A percentile compares a stretch with the other conserved stretches of the same genome.
These are phyloP conservation scores for Calonectria ilicicola DNA, from an alignment of 2,329 filamentous ascomycete species.

Conservation along the genomic window DNA sequence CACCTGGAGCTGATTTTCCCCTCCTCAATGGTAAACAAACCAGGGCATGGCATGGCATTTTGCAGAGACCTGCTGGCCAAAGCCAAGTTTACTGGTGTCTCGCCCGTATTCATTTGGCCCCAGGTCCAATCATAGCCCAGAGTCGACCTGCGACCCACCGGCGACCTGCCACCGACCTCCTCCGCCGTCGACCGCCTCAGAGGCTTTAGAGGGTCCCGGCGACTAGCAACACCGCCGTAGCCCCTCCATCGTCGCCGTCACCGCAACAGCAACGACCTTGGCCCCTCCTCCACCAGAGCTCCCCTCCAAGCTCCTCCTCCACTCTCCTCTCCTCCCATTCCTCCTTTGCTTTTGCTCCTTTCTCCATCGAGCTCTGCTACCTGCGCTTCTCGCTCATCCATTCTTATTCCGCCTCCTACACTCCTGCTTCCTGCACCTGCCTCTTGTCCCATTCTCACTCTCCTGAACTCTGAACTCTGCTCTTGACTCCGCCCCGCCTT, in stretches of 20 bases:
- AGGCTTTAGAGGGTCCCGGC: conserved; percentile 11
- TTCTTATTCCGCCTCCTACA: not conserved
- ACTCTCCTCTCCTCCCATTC: conserved; percentile 25
- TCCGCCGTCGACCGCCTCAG: conserved; percentile 16
- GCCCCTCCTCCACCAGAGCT: conserved; percentile 37
- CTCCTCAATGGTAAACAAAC: conserved; percentile 17
- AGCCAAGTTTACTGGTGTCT: conserved; percentile 6
- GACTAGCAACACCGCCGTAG: conserved; percentile 38
- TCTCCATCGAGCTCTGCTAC: not conserved
- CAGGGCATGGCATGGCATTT: conserved; percentile 17
- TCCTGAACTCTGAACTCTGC: conserved; percentile 23
- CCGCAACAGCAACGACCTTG: conserved; percentile 40
- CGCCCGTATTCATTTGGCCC: conserved; percentile 11
- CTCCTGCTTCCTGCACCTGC: conserved; percentile 16
- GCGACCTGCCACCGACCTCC: conserved; percentile 8
- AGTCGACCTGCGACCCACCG: conserved; percentile 5
- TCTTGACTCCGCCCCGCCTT: conserved; percentile 32
- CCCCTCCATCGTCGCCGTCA: conserved; percentile 49
- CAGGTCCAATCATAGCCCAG: conserved; percentile 17
- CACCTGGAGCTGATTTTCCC: not conserved
- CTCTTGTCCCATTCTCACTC: not conserved
- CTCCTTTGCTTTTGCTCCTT: conserved; percentile 20
- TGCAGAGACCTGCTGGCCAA: not conserved
- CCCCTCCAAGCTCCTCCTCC: conserved; percentile 37
- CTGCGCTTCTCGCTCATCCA: not conserved